phyloP scores from a whole-genome alignment of 1,139 yeast species.

The Candida sanyaensis region DNA sequence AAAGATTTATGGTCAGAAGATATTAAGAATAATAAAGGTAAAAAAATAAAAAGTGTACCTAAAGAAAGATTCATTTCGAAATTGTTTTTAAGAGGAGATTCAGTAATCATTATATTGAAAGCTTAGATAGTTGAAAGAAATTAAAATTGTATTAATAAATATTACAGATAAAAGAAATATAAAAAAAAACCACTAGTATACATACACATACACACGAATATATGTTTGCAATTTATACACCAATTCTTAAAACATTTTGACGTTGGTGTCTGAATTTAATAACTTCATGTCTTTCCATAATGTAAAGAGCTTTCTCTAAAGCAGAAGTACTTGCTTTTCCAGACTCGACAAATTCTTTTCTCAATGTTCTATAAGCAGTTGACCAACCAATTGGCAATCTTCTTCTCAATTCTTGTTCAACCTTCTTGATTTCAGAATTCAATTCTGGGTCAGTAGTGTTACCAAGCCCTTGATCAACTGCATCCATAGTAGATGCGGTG shows the following conservation, averaged over 20 bases:
- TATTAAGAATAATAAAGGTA: constrained; percentile 64
- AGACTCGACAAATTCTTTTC: constrained; percentile 80
- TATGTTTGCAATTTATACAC: constrained; percentile 43
- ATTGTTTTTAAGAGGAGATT: constrained; percentile 92
- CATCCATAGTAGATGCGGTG: constrained; percentile 97
- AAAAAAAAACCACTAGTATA: constrained; percentile 1
- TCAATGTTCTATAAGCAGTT: constrained; percentile 80
- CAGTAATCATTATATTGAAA: constrained; percentile 81
- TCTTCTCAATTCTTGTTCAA: constrained; percentile 84
- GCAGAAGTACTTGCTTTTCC: constrained; percentile 70
- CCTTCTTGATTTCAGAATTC: constrained; percentile 69
- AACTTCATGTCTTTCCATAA: constrained; percentile 83
- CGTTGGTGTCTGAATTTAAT: constrained; percentile 89
- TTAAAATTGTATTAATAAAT: background rate
- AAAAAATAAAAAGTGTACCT: constrained; percentile 66
- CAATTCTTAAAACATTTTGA: constrained; percentile 78
- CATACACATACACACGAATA: too few species aligned
- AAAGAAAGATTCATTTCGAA: constrained; percentile 88
- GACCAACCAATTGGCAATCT: constrained; percentile 97
- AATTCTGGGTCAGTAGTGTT: constrained; percentile 51
- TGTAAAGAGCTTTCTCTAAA: constrained; percentile 78
- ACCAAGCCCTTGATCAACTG: constrained; percentile 82
- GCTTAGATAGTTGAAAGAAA: constrained; percentile 20
- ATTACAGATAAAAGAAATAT: constrained; percentile 1
- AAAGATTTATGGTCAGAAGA: constrained; percentile 88